These are phyloP conservation scores for Leucogyrophana mollusca DNA, from an alignment of 768 basidiomycete genomes.

Conservation along the genomic window DNA sequence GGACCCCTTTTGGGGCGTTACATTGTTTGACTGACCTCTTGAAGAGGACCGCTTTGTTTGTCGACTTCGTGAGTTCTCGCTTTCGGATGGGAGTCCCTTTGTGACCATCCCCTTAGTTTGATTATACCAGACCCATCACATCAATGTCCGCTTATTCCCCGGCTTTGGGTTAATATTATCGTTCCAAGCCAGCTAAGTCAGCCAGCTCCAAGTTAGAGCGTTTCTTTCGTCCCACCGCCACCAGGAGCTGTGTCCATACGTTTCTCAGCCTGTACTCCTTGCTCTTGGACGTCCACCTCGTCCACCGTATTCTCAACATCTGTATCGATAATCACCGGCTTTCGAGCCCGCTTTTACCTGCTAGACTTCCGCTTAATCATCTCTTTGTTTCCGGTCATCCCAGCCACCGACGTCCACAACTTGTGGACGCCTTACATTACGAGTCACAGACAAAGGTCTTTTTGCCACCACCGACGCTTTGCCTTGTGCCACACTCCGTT, in stretches of 20 bases:
- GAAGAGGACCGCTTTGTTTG: background rate
- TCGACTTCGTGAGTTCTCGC: background rate
- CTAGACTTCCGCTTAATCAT: background rate
- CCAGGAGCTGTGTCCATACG: background rate
- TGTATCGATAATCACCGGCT: background rate
- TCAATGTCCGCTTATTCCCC: slow-evolving; percentile 3
- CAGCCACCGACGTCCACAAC: background rate
- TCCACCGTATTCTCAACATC: slow-evolving; percentile 4
- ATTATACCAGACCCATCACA: slow-evolving; percentile 10
- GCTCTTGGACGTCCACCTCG: slow-evolving; percentile 2
- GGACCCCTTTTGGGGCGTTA: background rate
- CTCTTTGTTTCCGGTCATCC: slow-evolving; percentile 20
- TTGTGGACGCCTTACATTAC: slow-evolving; percentile 4
- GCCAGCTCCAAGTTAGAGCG: no score
- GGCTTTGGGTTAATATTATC: slow-evolving; percentile 15
- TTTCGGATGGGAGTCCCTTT: slow-evolving; percentile 1
- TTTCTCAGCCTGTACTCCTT: background rate
- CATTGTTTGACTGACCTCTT: background rate
- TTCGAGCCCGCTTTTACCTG: background rate
- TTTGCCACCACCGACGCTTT: slow-evolving; percentile 21
- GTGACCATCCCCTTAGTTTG: slow-evolving; percentile 9
- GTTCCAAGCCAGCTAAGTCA: no score
- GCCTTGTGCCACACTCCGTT: slow-evolving; percentile 6
- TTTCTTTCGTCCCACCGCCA: background rate
- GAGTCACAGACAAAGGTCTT: slow-evolving; percentile 22